Percentiles rank a stretch among this genome's conserved stretches.
These are phyloP conservation scores for Candida argentea DNA, from an alignment of 805 yeast genomes.

Conservation along the genomic window DNA sequence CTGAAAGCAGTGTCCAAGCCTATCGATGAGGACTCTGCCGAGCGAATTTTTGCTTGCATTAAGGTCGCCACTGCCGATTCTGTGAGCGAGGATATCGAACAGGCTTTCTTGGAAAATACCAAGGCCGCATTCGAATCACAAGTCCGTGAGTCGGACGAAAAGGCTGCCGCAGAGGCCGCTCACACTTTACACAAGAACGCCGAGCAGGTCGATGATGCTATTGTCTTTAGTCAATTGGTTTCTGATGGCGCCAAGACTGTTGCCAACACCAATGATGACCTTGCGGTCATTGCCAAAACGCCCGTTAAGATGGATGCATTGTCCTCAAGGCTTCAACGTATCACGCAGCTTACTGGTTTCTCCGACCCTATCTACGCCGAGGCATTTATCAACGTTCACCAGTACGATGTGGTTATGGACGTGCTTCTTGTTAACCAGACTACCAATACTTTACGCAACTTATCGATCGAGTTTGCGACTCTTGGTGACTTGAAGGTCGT, in stretches of 20 bases:
- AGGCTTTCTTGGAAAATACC: slow-evolving; percentile 81
- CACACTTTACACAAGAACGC: slow-evolving; percentile 52
- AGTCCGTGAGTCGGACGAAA: slow-evolving; percentile 48
- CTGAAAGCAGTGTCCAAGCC: slow-evolving; percentile 56
- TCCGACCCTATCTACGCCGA: slow-evolving; percentile 98
- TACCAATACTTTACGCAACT: slow-evolving; percentile 75
- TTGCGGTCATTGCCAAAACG: slow-evolving; percentile 43
- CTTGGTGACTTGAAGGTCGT: slow-evolving; percentile 92
- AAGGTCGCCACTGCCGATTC: slow-evolving; percentile 65
- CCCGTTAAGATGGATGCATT: slow-evolving; percentile 46
- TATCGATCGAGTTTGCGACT: slow-evolving; percentile 91
- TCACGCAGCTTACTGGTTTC: slow-evolving; percentile 93
- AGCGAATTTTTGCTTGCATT: slow-evolving; percentile 82
- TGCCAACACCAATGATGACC: slow-evolving; percentile 41
- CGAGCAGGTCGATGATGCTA: slow-evolving; percentile 68
- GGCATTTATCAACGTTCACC: slow-evolving; percentile 92
- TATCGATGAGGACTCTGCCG: slow-evolving; percentile 95
- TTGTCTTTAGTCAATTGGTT: slow-evolving; percentile 70
- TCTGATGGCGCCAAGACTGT: slow-evolving; percentile 22
- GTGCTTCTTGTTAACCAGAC: slow-evolving; percentile 94
- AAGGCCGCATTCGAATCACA: slow-evolving; percentile 73
- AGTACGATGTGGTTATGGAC: slow-evolving; percentile 90
- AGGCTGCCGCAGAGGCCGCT: slow-evolving; percentile 46
- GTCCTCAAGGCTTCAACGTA: slow-evolving; percentile 74
- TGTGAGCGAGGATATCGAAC: slow-evolving; percentile 39